These are phyloP conservation scores for Aspergillus felis DNA, from an alignment of 2,329 filamentous ascomycete genomes.

Conservation along the genomic window DNA sequence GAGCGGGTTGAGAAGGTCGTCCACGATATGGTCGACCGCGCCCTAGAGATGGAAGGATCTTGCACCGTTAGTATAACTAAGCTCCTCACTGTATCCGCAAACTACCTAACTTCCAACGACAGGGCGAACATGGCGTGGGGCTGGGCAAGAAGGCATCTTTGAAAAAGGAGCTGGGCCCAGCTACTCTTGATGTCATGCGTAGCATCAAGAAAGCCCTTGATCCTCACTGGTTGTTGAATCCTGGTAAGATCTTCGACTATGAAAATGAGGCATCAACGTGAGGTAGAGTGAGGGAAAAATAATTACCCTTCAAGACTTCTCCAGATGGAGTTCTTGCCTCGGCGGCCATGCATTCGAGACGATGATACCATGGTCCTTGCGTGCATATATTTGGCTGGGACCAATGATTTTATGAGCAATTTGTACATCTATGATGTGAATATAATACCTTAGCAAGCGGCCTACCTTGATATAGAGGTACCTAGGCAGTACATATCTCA, in stretches of 20 bases:
- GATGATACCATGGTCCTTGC: background rate
- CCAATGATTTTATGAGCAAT: too few species aligned
- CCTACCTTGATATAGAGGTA: too few species aligned
- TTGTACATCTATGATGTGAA: background rate
- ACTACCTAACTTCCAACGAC: slow-evolving; percentile 7
- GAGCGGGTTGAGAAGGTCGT: slow-evolving; percentile 77
- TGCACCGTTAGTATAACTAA: slow-evolving; percentile 58
- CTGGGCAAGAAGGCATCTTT: slow-evolving; percentile 81
- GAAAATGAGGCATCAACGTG: slow-evolving; percentile 14
- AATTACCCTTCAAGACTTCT: background rate
- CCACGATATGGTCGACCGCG: slow-evolving; percentile 85
- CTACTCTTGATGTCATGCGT: slow-evolving; percentile 80
- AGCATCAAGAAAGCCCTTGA: slow-evolving; percentile 79
- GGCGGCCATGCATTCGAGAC: too few species aligned
- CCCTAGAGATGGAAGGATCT: slow-evolving; percentile 89
- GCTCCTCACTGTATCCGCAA: background rate
- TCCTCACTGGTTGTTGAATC: slow-evolving; percentile 85
- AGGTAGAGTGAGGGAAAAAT: background rate
- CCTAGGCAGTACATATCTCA: too few species aligned
- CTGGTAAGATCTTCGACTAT: slow-evolving; percentile 83
- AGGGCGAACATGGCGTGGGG: slow-evolving; percentile 79
- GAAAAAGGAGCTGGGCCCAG: slow-evolving; percentile 71
- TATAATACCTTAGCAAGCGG: background rate
- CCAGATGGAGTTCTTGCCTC: too few species aligned
- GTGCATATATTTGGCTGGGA: background rate